Base-by-base conservation (phyloP, 2,329 filamentous ascomycete genomes). In the Beauveria brongniartii region DNA sequence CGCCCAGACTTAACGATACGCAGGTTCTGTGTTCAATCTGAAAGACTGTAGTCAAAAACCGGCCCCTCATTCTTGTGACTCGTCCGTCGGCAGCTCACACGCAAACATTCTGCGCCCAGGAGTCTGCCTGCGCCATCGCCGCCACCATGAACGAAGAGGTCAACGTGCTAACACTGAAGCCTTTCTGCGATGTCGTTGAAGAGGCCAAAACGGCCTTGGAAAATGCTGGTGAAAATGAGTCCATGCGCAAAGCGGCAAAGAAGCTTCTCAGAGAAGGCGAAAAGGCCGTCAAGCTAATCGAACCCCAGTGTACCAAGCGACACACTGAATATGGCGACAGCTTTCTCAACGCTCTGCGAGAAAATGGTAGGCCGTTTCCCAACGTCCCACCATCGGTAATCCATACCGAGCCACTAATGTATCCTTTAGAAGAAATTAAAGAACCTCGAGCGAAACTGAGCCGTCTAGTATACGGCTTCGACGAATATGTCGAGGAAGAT, bases 381-480 rank as follows among this genome's bases (percentile, higher is more conserved):
- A 6, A 2, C 20, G 5, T 8, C 7, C 4, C 22, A 4, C 5
- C 18, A 47, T 20, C 20, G 6, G 22, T 16, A 5, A 22, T 44
- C 1, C 5, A 3, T n/a, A 22, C 7, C 18, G 16, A 6, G 47
- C 6, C n/a, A 20, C 47, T 30, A 18, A 57, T 63, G 16, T 63
- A 41, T 20, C 22, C 14, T 43, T 10, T 63, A 83, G 82, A 80
- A 60, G 78, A 78, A 40, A 80, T 85, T 57, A 76, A 78, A 58
- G 69, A 74, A 50, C 78, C 76, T 62, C 75, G 81, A 51, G 72
- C 73, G 20, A 74, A 78, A 60, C 71, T 85, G 46, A 78, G 75
- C 62, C 76, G 80, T 52, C 66, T 82, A 26, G 69, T 84, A 7
- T 85, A 81, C 76, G 81, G 81, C 56, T 83, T 85, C 65, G 82